These are phyloP conservation scores for Apophysomyces trapeziformis DNA, from an alignment of 371 early-diverging fungal genomes.

Conservation along the genomic window DNA sequence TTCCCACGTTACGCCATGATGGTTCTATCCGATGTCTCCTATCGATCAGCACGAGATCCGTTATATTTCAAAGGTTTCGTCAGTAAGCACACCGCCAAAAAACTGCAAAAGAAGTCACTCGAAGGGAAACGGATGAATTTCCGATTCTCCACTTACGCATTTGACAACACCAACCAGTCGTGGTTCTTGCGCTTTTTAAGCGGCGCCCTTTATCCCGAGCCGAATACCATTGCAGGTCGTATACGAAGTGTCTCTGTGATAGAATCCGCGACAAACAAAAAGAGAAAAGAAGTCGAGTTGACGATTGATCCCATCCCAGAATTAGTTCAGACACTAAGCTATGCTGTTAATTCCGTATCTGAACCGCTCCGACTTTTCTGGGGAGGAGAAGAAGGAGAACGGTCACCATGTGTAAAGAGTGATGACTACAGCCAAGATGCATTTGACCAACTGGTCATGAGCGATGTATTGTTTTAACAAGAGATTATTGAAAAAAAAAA, in stretches of 20 bases:
- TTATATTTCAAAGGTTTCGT: constrained; percentile 13
- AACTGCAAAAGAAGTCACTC: not conserved
- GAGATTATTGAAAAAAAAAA: not conserved
- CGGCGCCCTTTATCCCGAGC: constrained; percentile 7
- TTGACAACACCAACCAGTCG: constrained; percentile 3
- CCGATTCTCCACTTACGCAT: constrained; percentile 12
- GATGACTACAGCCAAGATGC: not conserved
- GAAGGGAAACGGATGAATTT: constrained; percentile 6
- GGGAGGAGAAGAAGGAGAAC: constrained; percentile 9
- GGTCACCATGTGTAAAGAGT: not conserved
- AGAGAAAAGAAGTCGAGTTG: constrained; percentile 1
- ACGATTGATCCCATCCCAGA: constrained; percentile 12
- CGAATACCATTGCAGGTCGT: not conserved
- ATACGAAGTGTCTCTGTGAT: not conserved
- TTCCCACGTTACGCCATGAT: constrained; percentile 19
- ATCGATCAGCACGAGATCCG: constrained; percentile 6
- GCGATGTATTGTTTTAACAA: constrained; percentile 17
- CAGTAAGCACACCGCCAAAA: constrained; percentile 2
- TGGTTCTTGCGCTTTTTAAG: constrained; percentile 16
- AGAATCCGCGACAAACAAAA: not conserved
- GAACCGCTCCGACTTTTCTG: constrained; percentile 4
- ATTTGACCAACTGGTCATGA: constrained; percentile 16
- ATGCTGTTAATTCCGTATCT: constrained; percentile 2
- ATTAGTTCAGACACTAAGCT: constrained; percentile 7
- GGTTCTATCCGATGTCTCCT: constrained; percentile 14